These are phyloP conservation scores for Trifolium repens DNA, from an alignment of 306 rosid genomes.

Conservation along the genomic window DNA sequence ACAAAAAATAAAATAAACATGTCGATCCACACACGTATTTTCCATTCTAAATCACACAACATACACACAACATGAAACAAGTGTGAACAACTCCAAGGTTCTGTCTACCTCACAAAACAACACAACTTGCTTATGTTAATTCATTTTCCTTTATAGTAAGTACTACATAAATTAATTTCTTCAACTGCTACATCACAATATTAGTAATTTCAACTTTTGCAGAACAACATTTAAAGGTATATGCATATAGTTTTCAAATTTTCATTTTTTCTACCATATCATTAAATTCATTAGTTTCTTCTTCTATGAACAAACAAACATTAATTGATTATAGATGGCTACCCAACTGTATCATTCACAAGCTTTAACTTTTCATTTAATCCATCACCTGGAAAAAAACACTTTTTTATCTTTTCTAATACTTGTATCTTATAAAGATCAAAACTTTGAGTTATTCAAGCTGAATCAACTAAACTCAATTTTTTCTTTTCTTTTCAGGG, in stretches of 20 bases:
- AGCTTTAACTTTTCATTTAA: conserved; percentile 57
- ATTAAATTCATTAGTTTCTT: not conserved
- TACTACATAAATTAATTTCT: not conserved
- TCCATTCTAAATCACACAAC: not conserved
- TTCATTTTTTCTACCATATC: not conserved
- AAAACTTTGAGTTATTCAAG: not conserved
- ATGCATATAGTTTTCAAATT: conserved; percentile 17
- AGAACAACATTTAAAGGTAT: conserved; percentile 46
- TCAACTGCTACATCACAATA: conserved; percentile 38
- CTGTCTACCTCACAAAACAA: not conserved
- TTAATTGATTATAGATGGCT: conserved; percentile 63
- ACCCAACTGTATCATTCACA: conserved; percentile 63
- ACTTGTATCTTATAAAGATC: conserved; percentile 9
- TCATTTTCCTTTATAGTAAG: no score
- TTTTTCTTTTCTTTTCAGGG: conserved; percentile 31
- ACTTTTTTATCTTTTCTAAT: not conserved
- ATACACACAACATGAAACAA: conserved; percentile 23
- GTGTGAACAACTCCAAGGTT: conserved; percentile 38
- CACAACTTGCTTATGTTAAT: conserved; percentile 3
- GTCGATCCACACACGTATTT: conserved; percentile 42
- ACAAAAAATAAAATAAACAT: not conserved
- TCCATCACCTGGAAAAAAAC: conserved; percentile 19
- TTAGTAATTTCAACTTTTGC: conserved; percentile 43
- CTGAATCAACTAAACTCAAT: not conserved
- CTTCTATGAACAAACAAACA: conserved; percentile 49